These are phyloP conservation scores for Aspergillus sclerotioniger DNA, from an alignment of 495 filamentous ascomycete species.

Conservation along the genomic window DNA sequence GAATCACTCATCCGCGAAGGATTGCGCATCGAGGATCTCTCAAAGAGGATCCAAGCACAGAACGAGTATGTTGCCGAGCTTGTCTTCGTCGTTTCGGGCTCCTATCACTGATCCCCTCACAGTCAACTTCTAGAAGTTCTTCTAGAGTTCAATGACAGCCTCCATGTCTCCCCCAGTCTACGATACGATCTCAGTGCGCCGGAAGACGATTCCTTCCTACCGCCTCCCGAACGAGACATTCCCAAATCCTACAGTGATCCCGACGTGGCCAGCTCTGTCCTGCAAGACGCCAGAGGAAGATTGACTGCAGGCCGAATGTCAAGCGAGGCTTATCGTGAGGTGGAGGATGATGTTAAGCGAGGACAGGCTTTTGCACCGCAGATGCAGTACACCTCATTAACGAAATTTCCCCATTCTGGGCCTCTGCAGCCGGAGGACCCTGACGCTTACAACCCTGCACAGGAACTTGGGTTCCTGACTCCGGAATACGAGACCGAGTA, in stretches of 20 bases:
- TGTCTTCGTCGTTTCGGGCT: not conserved
- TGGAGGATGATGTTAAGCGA: constrained; percentile 41
- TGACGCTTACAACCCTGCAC: constrained; percentile 20
- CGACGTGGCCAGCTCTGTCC: constrained; percentile 34
- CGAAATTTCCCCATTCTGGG: constrained; percentile 31
- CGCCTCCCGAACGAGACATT: constrained; percentile 39
- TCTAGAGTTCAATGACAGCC: constrained; percentile 78
- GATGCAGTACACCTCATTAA: constrained; percentile 33
- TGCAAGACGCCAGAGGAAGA: constrained; percentile 47
- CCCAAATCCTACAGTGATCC: constrained; percentile 37
- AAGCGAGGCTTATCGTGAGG: constrained; percentile 32
- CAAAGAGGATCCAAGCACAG: constrained; percentile 76
- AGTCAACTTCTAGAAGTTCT: constrained; percentile 81
- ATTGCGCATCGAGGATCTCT: constrained; percentile 70
- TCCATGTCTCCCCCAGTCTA: constrained; percentile 68
- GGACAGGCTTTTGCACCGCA: constrained; percentile 40
- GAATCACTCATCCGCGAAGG: constrained; percentile 75
- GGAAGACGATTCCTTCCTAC: constrained; percentile 36
- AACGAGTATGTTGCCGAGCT: constrained; percentile 63
- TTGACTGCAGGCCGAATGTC: constrained; percentile 42
- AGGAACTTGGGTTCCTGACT: constrained; percentile 59
- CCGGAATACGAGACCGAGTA: constrained; percentile 80
- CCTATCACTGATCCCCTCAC: constrained; percentile 18
- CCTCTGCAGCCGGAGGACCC: constrained; percentile 17
- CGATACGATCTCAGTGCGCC: constrained; percentile 61